Evolutionary conservation across 192 early-diverging fungal species (phyloP), one percentile per base, ranked within the genome.

Genomic region (Phycomyces nitens): DNA sequence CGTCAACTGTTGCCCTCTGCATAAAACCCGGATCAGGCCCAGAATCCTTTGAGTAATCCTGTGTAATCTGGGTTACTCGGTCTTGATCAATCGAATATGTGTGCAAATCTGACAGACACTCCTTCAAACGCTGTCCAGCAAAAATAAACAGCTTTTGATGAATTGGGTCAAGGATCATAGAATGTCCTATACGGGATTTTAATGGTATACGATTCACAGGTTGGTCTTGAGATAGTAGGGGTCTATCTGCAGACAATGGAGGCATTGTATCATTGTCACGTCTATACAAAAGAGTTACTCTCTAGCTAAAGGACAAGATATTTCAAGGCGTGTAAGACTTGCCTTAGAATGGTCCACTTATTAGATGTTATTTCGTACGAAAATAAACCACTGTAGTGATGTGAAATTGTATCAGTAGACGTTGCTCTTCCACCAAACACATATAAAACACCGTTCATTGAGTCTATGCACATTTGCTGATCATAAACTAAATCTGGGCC

Each of bases 401-500:
- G 88, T 51, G 87, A 80, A 61, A 79, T 80, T 18, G 80, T 62
- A 64, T 93, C 92, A 15, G 79, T 79, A 56, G 77, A 74, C 42
- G 90, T 79, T 0, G 83, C 83, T 39, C 90, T 77, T 58, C 96
- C 96, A 50, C 96, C 96, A 81, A 97, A 99, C 5, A 96, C 80
- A 75, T 96, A 99, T 0, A 98, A 66, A 10, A 84, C 82, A 43
- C 82, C 78, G 15, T 75, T 77, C 8, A 81, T 65, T 4, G 82
- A 63, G 58, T 99, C 95, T 42, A 96, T 75, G 55, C 88, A 86
- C 92, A 99, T 93, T 81, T 99, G 94, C 67, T 95, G 86, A 68
- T 97, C 94, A 59, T 91, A 97, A 29, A 96, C 85, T 12, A 97
- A 78, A 50, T 86, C 83, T 20, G 96, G 96, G 0, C 96, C 96